These are phyloP conservation scores for Botrytis hyacinthi DNA, from an alignment of 2,329 filamentous ascomycete genomes.

Conservation along the genomic window DNA sequence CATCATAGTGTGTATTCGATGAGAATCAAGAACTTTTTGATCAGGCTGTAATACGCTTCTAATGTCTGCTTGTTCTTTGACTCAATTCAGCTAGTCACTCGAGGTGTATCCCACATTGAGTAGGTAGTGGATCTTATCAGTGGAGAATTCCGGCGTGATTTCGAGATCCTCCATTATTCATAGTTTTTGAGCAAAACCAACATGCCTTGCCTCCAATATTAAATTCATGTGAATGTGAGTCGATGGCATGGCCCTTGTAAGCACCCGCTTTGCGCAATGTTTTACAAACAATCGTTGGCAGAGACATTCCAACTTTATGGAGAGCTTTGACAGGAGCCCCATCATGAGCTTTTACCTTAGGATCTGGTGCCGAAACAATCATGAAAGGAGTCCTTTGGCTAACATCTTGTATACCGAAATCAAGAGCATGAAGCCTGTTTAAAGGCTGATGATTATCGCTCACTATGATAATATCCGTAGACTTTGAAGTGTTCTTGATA, in stretches of 20 bases:
- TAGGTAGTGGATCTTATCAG: too few relatives aligned
- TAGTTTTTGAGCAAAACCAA: slow-evolving; percentile 3
- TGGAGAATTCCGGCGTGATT: not conserved
- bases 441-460: not conserved
- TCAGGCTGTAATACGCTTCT: not conserved
- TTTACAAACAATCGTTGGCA: not conserved
- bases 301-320: slow-evolving; percentile 13
- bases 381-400: not conserved
- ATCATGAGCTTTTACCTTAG: not conserved
- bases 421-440: not conserved
- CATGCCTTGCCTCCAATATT: slow-evolving; percentile 2
- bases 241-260: slow-evolving; percentile 1
- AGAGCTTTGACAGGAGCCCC: not conserved
- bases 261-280: not conserved
- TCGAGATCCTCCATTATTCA: not conserved
- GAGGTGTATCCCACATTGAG: too few relatives aligned
- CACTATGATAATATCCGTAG: not conserved
- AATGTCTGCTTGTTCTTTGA: not conserved
- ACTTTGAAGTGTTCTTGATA: not conserved
- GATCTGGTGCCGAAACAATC: not conserved
- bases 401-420: slow-evolving; percentile 8
- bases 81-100: too few relatives aligned
- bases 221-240: not conserved
- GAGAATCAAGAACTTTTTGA: too few relatives aligned
- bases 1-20: not conserved